phyloP scores from a whole-genome alignment of 2,329 filamentous ascomycete species.

The Ascochyta viciae-villosae region DNA sequence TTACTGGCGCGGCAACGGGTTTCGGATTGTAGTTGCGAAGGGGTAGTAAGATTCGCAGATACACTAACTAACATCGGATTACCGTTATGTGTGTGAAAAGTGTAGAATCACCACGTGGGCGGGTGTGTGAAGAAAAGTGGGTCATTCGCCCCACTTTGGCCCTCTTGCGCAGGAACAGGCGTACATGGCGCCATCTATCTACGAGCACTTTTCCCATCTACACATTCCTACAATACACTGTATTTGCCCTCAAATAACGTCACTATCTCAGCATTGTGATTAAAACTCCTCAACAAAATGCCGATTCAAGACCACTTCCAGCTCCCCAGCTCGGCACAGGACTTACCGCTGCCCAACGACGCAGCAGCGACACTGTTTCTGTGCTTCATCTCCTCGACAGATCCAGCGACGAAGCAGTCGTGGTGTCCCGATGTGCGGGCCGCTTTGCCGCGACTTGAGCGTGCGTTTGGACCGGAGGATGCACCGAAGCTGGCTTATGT shows the following conservation, averaged over 20 bases:
- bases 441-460: slow-evolving; percentile 11
- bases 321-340: slow-evolving; percentile 6
- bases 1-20: slow-evolving; percentile 4
- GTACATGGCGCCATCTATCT: background rate
- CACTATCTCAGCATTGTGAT: too few species aligned
- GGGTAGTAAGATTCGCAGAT: background rate
- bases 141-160: background rate
- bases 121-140: background rate
- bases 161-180: background rate
- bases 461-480: slow-evolving; percentile 1
- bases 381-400: slow-evolving; percentile 16
- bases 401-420: slow-evolving; percentile 12
- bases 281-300: slow-evolving; percentile 3
- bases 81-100: background rate
- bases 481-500: slow-evolving; percentile 8
- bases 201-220: too few species aligned
- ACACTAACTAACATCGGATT: too few species aligned
- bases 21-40: background rate
- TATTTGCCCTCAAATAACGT: too few species aligned
- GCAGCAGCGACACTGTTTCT: slow-evolving; percentile 9
- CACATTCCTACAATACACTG: too few species aligned
- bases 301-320: slow-evolving; percentile 14
- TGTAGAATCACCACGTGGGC: background rate
- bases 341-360: slow-evolving; percentile 7
- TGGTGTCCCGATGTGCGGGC: slow-evolving; percentile 26